Conservation (phyloP, 129 eudicot species). For the Lactuca sativa region DNA sequence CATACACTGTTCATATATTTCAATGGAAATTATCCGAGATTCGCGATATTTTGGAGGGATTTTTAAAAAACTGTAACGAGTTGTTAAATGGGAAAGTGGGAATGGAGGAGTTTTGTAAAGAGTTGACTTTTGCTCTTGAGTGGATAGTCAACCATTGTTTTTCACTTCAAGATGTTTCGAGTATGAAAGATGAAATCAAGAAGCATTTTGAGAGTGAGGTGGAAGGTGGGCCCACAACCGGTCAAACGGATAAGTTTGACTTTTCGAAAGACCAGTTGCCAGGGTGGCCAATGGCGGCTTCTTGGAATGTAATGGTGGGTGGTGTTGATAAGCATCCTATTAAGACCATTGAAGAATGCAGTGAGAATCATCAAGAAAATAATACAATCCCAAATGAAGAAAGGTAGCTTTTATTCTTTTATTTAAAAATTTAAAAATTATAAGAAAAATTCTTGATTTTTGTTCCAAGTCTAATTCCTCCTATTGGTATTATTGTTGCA, state of each 20-base stretch:
- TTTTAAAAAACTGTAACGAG: conserved; percentile 53
- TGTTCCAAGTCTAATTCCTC: conserved; percentile 28
- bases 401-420: conserved; percentile 42
- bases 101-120: conserved; percentile 53
- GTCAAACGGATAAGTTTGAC: conserved; percentile 36
- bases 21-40: conserved; percentile 87
- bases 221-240: conserved; percentile 39
- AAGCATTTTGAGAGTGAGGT: conserved; percentile 61
- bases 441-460: not conserved
- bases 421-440: not conserved
- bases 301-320: conserved; percentile 34
- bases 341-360: conserved; percentile 39
- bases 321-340: conserved; percentile 45
- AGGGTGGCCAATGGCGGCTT: conserved; percentile 40
- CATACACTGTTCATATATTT: conserved; percentile 64
- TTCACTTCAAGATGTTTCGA: conserved; percentile 83
- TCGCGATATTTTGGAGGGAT: conserved; percentile 45
- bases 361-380: conserved; percentile 37
- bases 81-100: conserved; percentile 53
- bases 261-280: conserved; percentile 34
- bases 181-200: conserved; percentile 69
- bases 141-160: conserved; percentile 90
- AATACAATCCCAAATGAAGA: conserved; percentile 31
- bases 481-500: conserved; percentile 33
- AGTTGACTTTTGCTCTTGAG: conserved; percentile 56